phyloP scores from a whole-genome alignment of 257 asterid genomes.

The Perilla frutescens region DNA sequence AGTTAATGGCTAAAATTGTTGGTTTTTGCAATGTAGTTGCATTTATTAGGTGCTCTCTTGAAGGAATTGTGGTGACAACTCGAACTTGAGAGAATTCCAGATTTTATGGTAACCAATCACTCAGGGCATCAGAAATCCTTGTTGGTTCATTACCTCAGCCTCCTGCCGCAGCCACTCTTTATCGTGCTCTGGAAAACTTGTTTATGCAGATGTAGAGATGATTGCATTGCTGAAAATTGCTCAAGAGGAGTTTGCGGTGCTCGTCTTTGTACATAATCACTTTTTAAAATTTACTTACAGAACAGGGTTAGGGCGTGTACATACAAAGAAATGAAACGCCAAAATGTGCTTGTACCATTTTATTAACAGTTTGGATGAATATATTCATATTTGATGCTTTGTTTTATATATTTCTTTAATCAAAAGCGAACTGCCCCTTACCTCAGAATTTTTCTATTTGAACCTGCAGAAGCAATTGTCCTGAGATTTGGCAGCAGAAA shows the following conservation, averaged over 20 bases:
- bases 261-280: constrained; percentile 15
- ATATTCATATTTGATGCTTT: background rate
- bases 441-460: too few relatives aligned
- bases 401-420: background rate
- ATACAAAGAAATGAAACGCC: constrained; percentile 6
- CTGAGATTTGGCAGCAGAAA: too few relatives aligned
- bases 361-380: background rate
- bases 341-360: background rate
- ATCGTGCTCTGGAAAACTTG: constrained; percentile 73
- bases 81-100: constrained; percentile 75
- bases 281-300: constrained; percentile 5
- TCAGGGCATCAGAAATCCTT: constrained; percentile 71
- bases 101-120: constrained; percentile 82
- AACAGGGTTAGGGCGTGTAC: constrained; percentile 6
- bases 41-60: constrained; percentile 90
- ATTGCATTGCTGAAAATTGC: background rate
- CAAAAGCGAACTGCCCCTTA: too few relatives aligned
- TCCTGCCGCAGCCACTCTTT: constrained; percentile 91
- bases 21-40: constrained; percentile 66
- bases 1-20: background rate
- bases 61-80: constrained; percentile 84
- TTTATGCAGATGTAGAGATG: constrained; percentile 58
- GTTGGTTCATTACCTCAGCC: constrained; percentile 86
- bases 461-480: too few relatives aligned
- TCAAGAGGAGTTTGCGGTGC: background rate